Conservation (phyloP, 2,329 filamentous ascomycete genomes). For the Apiospora aurea region DNA sequence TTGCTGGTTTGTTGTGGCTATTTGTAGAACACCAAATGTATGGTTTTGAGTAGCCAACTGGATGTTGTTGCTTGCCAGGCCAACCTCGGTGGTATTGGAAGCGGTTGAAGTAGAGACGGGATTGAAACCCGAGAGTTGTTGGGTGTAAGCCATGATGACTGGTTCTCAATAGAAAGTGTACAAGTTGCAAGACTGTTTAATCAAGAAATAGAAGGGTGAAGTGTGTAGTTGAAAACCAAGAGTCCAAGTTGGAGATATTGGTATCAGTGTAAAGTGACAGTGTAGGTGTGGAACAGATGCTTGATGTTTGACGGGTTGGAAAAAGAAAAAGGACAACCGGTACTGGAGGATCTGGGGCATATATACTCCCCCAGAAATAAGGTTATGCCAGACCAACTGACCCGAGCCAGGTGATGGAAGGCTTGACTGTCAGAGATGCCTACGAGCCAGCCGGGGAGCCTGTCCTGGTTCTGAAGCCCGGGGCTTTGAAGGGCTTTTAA, state of each 20-base stretch:
- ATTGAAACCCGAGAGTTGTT: neutral
- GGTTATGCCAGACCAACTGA: neutral
- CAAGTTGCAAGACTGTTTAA: neutral
- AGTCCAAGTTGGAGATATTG: neutral
- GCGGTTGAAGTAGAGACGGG: neutral
- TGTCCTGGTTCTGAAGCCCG: neutral
- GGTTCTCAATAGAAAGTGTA: neutral
- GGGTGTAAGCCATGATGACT: neutral
- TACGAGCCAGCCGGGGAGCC: neutral
- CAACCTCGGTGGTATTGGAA: neutral
- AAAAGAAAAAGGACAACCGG: no score
- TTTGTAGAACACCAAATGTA: neutral
- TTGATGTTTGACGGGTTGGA: neutral
- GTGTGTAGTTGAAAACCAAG: neutral
- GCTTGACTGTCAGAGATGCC: neutral
- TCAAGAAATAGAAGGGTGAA: neutral
- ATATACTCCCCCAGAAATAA: neutral
- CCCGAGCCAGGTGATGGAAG: neutral
- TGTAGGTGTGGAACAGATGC: neutral
- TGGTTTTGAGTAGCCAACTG: neutral
- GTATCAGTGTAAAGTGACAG: neutral
- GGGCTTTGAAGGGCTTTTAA: no score
- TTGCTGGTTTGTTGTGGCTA: neutral
- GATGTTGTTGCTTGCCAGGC: neutral
- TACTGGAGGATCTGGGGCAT: no score